Evolutionary conservation across 2,329 filamentous ascomycete species (phyloP), one percentile per base, ranked within the genome.

Genomic region (Neodidymelliopsis sp.): DNA sequence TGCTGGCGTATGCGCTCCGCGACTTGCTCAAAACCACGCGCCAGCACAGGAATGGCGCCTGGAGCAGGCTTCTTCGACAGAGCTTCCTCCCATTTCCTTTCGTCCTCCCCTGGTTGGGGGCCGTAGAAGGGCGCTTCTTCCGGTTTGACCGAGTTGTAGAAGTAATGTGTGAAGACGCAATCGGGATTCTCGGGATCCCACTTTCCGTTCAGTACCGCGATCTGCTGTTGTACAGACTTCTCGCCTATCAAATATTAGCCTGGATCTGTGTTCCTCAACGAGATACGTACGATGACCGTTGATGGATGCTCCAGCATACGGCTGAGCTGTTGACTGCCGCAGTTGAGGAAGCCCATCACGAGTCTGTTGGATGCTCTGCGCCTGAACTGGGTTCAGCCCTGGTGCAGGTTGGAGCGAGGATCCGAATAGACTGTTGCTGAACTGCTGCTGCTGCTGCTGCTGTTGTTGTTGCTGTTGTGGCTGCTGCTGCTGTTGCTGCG

Each of bases 111-210:
- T 1, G 84, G 77, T 12, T 83, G 79, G 2, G 88, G 88, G 56
- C 86, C 83, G 72, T 89, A 92, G 71, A 88, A 91, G 9, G 88
- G 88, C n/a, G 88, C 86, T 67, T 83, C 82, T 41, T 84, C 82
- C 63, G 88, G 84, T 56, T 88, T 86, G 55, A 92, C 89, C 59
- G 89, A 85, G 75, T 94, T 94, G 80, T 94, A 95, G 71, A 94
- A 90, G 77, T 93, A 93, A 67, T 89, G 80, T 71, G 90, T 88
- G 76, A 94, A 91, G 20, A 83, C 84, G 62, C 88, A 91, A 67
- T 84, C 84, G 16, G 84, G 80, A 69, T 80, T 82, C 19, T 79
- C 73, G 1, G 88, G 85, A 53, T 89, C 81, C 90, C 90, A 94
- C 75, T 92, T 91, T 52, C 84, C 79, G 41, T 84, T 77, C 29